phyloP scores from a whole-genome alignment of 139 green algal genomes.

The Chlamydomonas urium region DNA sequence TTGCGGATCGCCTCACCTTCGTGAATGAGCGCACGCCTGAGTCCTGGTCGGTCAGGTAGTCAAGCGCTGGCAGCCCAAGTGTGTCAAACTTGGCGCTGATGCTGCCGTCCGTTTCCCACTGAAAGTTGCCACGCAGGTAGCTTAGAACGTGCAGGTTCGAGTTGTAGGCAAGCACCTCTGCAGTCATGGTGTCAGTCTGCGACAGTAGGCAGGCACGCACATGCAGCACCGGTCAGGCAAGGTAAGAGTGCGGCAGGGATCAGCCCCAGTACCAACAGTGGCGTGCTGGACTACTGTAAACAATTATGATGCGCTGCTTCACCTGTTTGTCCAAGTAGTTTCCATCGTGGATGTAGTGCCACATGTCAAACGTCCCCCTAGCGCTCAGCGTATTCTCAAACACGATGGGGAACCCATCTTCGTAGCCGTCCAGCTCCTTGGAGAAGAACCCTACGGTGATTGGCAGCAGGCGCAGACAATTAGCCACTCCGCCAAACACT shows the following conservation, averaged over 20 bases:
- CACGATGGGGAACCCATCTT: conserved; percentile 6
- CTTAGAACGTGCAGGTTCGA: conserved; percentile 22
- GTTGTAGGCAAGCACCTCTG: conserved; percentile 33
- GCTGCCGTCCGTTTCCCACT: conserved; percentile 15
- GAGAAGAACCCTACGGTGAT: no score
- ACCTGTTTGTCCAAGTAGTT: conserved; percentile 40
- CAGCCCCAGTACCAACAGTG: no score
- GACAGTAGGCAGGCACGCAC: no score
- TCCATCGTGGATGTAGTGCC: conserved; percentile 29
- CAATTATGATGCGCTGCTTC: no score
- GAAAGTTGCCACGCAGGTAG: conserved; percentile 7
- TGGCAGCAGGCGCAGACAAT: no score
- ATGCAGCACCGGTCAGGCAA: no score
- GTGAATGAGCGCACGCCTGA: no score
- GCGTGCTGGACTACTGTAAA: no score
- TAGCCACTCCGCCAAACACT: no score
- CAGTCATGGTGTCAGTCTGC: conserved; percentile 6
- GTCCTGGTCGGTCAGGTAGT: no score
- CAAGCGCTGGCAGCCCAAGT: not conserved
- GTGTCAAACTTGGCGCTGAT: not conserved
- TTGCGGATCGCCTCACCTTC: no score
- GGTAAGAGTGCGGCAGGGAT: no score
- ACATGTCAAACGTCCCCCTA: not conserved
- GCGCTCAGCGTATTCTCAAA: not conserved
- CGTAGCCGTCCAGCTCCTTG: not conserved